Percentiles rank a stretch among this genome's conserved stretches.
Evolutionary conservation across 2,329 filamentous ascomycete species (phyloP).

Genomic region (Aphanoascus verrucosus): DNA sequence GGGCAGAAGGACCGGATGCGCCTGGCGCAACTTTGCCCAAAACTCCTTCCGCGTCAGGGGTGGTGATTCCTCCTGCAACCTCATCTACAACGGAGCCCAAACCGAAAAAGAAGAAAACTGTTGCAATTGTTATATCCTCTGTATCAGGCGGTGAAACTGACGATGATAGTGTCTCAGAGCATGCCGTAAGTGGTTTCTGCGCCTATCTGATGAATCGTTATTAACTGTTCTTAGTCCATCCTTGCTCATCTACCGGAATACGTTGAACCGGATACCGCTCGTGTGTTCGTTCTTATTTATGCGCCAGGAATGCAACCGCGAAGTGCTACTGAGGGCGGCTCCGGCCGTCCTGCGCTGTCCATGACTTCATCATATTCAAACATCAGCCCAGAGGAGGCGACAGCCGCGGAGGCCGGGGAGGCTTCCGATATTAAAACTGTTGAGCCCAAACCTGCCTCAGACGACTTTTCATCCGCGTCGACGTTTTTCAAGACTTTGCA

Average conservation of each 20-base stretch:
- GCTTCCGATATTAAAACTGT: slow-evolving; percentile 43
- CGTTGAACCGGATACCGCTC: slow-evolving; percentile 60
- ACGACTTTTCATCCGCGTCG: slow-evolving; percentile 39
- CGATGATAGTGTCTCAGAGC: slow-evolving; percentile 53
- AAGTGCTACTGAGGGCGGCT: slow-evolving; percentile 23
- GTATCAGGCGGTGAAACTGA: slow-evolving; percentile 50
- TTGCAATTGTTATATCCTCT: slow-evolving; percentile 81
- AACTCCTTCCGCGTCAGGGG: neutral
- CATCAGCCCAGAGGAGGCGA: slow-evolving; percentile 61
- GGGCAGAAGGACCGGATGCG: slow-evolving; percentile 63
- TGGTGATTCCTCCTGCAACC: slow-evolving; percentile 15
- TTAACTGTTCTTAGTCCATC: slow-evolving; percentile 52
- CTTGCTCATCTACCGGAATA: slow-evolving; percentile 76
- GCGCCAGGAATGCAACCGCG: slow-evolving; percentile 65
- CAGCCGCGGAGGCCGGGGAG: slow-evolving; percentile 36
- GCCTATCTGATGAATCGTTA: neutral
- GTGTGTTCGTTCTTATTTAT: slow-evolving; percentile 83
- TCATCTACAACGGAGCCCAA: slow-evolving; percentile 23
- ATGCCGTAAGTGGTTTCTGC: slow-evolving; percentile 55
- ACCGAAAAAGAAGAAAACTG: slow-evolving; percentile 53
- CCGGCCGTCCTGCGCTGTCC: slow-evolving; percentile 48
- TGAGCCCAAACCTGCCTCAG: slow-evolving; percentile 36
- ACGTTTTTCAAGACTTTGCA: slow-evolving; percentile 68
- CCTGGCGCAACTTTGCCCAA: slow-evolving; percentile 23
- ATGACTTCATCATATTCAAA: slow-evolving; percentile 80